These are phyloP conservation scores for Dichotomopilus funicola DNA, from an alignment of 2,329 filamentous ascomycete species.

Conservation along the genomic window DNA sequence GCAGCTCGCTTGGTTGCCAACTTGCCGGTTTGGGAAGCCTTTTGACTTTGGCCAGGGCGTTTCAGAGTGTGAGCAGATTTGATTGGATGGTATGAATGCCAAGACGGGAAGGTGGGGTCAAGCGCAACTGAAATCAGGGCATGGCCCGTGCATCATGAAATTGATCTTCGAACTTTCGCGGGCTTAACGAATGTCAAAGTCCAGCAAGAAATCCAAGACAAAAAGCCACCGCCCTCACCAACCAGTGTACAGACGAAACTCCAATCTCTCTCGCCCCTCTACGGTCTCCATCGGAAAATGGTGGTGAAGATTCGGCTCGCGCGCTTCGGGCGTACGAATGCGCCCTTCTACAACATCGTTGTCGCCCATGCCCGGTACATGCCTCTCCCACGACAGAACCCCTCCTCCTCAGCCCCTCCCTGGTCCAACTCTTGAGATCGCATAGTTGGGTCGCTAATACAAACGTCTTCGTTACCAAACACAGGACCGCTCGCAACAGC, in stretches of 20 bases:
- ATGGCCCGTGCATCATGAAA: no score
- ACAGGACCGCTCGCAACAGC: conserved; percentile 75
- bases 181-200: no score
- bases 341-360: conserved; percentile 97
- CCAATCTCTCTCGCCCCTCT: not conserved
- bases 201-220: not conserved
- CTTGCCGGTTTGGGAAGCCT: not conserved
- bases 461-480: not conserved
- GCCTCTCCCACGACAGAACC: conserved; percentile 20
- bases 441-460: no score
- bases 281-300: conserved; percentile 49
- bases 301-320: conserved; percentile 90
- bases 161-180: no score
- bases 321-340: conserved; percentile 81
- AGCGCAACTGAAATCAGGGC: no score
- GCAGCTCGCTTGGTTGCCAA: not conserved
- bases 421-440: not conserved
- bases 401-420: not conserved
- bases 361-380: conserved; percentile 80
- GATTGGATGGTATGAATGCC: no score
- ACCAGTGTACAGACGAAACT: not conserved
- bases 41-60: not conserved
- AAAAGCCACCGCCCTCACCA: not conserved
- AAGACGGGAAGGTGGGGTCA: no score
- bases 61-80: no score